Conservation (phyloP, 495 filamentous ascomycete species). For the Polyplosphaeria fusca region DNA sequence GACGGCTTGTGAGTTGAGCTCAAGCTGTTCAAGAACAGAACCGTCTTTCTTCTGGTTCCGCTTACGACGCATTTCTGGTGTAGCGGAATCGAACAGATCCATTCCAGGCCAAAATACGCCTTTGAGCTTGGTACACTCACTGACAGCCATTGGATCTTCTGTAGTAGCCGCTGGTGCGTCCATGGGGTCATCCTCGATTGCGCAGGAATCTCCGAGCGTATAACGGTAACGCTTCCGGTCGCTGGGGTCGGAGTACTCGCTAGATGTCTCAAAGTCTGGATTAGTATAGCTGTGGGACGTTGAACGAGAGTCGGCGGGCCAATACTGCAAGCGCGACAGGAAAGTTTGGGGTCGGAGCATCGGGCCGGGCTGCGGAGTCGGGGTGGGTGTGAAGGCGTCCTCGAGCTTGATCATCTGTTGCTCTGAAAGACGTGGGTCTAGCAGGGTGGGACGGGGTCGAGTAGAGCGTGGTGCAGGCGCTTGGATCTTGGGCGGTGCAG, state of each 20-base stretch:
- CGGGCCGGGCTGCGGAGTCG: constrained; percentile 20
- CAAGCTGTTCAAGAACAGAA: constrained; percentile 66
- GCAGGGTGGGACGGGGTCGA: constrained; percentile 14
- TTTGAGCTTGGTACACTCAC: constrained; percentile 58
- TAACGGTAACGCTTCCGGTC: constrained; percentile 19
- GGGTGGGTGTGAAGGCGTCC: constrained; percentile 17
- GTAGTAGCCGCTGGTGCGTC: constrained; percentile 13
- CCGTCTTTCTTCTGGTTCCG: constrained; percentile 84
- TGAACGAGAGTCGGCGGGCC: constrained; percentile 26
- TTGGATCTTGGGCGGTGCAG: constrained; percentile 16
- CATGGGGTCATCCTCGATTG: constrained; percentile 27
- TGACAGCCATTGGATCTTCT: constrained; percentile 31
- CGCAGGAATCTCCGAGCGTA: constrained; percentile 19
- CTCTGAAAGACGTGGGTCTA: constrained; percentile 35
- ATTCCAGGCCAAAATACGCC: constrained; percentile 79
- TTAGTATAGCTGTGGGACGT: constrained; percentile 29
- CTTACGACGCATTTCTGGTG: constrained; percentile 68
- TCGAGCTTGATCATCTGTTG: constrained; percentile 33
- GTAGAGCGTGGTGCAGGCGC: constrained; percentile 16
- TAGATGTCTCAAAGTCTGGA: constrained; percentile 31
- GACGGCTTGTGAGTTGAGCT: constrained; percentile 62
- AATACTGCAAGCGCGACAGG: constrained; percentile 41
- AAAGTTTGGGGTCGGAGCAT: constrained; percentile 35
- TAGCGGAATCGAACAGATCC: constrained; percentile 84
- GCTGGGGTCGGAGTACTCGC: constrained; percentile 30